Percentiles rank a stretch among this genome's conserved stretches.
Conservation (phyloP, 148 eudicot genomes). For the Chenopodium berlandieri region DNA sequence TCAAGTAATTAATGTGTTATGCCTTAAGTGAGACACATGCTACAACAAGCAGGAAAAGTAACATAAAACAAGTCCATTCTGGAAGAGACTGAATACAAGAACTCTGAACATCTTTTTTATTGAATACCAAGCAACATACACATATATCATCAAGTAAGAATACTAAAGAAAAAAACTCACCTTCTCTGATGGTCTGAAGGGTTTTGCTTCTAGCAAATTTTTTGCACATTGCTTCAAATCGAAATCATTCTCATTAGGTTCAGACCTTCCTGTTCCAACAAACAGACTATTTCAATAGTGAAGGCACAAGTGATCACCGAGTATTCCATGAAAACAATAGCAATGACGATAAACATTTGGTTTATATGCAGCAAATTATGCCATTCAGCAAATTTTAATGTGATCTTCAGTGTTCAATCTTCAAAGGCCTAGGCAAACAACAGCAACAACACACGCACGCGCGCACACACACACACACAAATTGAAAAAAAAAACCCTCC, state of each 20-base stretch:
- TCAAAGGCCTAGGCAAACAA: not conserved
- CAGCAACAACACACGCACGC: not conserved
- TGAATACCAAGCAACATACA: not conserved
- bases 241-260: constrained; percentile 23
- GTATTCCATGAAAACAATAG: not conserved
- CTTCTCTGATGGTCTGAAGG: constrained; percentile 37
- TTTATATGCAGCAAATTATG: not conserved
- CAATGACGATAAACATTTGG: not conserved
- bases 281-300: not conserved
- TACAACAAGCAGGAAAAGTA: not conserved
- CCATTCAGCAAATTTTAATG: not conserved
- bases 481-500: not conserved
- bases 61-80: not conserved
- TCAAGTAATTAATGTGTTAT: not conserved
- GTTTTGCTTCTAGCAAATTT: constrained; percentile 25
- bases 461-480: no score
- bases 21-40: not conserved
- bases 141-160: not conserved
- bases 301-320: not conserved
- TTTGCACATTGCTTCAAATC: constrained; percentile 20
- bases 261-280: constrained; percentile 32
- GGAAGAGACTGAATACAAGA: not conserved
- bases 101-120: not conserved
- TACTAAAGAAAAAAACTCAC: constrained; percentile 29
- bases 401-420: not conserved